phyloP scores from a whole-genome alignment of 2,329 filamentous ascomycete genomes.

The Botrytis aclada region DNA sequence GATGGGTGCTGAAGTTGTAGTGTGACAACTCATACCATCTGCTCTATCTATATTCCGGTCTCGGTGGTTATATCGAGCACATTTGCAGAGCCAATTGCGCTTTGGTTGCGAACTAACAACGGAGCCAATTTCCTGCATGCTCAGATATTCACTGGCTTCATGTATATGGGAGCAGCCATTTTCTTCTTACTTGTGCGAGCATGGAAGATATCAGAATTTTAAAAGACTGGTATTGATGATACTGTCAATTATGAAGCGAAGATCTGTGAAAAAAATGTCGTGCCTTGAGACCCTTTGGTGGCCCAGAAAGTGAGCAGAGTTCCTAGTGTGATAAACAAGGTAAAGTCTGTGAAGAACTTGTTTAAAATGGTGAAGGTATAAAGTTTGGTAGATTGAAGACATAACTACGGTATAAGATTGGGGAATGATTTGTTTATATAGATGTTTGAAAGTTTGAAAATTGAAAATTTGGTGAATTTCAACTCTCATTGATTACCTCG shows the following conservation, averaged over 20 bases:
- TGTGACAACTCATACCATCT: not conserved
- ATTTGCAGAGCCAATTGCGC: not conserved
- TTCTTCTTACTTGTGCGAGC: not conserved
- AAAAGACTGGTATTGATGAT: not conserved
- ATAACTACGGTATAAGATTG: not conserved
- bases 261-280: not conserved
- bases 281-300: not conserved
- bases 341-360: not conserved
- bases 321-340: not conserved
- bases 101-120: not conserved
- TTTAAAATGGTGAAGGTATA: not conserved
- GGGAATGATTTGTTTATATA: not conserved
- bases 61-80: not conserved
- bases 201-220: not conserved
- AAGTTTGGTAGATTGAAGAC: not conserved
- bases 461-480: not conserved
- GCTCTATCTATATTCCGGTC: not conserved
- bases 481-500: not conserved
- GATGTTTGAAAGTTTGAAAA: not conserved
- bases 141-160: not conserved
- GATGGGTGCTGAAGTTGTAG: not conserved
- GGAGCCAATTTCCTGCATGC: not conserved
- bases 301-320: not conserved
- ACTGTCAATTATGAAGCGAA: not conserved
- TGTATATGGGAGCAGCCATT: not conserved